Evolutionary conservation across 371 early-diverging fungal species (phyloP), one percentile per base, ranked within the genome.

Genomic region (Mucor ambiguus): DNA sequence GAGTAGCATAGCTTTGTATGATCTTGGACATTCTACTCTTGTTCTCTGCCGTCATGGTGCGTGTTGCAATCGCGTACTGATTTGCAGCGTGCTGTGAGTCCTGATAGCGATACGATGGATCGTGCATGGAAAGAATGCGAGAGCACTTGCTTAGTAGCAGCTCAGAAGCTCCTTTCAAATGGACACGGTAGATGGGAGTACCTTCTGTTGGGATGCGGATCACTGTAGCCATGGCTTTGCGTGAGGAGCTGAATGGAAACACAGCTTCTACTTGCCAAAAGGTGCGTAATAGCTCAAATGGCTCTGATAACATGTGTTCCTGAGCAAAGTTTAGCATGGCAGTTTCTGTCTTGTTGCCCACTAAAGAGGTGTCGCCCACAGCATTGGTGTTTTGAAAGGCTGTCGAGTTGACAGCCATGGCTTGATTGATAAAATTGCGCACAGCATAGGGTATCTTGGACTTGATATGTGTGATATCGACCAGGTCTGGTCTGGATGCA

Each of bases 81-180:
- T 67, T 52, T 0, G 68, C 57, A 16, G 69, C 49, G 5, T 71
- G 32, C 30, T 33, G 33, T 33, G 55, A 35, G 1, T 43, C 55
- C 1, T 60, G 41, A 12, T 55, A 43, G 0, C 65, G 52, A 58
- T 81, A 79, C 3, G 64, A 62, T 5, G 70, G 61, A 41, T 76
- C 81, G 46, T 78, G 81, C 75, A 74, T 76, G 64, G 87, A 69
- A 3, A 79, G 32, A 66, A 77, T 72, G 28, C 63, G 64, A 48
- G 61, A 20, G 29, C 77, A 77, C 3, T 60, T 60, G 8, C 32
- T 55, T 11, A 96, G 75, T 2, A 96, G 77, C 24, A 94, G 80
- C 72, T 96, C 97, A 11, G 93, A 87, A 6, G 95, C 96, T 26
- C 96, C 97, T 76, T 96, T 96, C 61, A 89, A 79, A 63, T 90